Evolutionary conservation across 2,329 filamentous ascomycete species (phyloP), one percentile per base, ranked within the genome.

Genomic region (Exophiala aquamarina): DNA sequence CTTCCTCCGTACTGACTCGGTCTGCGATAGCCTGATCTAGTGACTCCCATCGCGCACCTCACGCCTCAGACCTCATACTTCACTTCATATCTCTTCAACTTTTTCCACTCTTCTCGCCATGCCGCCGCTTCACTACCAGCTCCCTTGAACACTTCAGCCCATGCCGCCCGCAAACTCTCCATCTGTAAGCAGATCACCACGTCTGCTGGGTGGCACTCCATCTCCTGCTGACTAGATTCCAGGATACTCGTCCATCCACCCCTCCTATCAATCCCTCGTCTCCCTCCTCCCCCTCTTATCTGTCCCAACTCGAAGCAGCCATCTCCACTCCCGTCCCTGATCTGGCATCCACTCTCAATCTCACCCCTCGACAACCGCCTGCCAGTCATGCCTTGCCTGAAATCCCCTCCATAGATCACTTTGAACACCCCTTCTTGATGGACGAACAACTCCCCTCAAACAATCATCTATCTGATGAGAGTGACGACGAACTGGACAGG

Each of bases 321-420:
- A 65, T 77, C 49, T 67, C 74, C 56, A 74, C 70, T 56, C 71
- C 76, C 38, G 70, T 75, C 32, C 68, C 74, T 45, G 73, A 77
- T 57, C 68, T 78, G 48, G 73, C 76, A 41, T 64, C 72, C 31
- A 77, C 75, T 32, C 66, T 77, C 34, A 71, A 37, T 18, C 39
- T 44, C n/a, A 38, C 31, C 21, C 17, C 38, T 11, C 32, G 21
- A 36, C 10, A 13, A 8, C 11, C 7, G 11, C 35, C 10, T 8
- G 7, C n/a, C 14, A 37, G 20, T 21, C 17, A 37, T 18, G n/a
- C 9, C 19, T 8, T 13, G n/a, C 10, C 10, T 19, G 11, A 18
- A 18, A 20, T 19, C 19, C 35, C 35, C 4, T 13, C 15, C 11
- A 40, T 44, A 10, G 38, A 39, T 17, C 14, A 18, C 13, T 31